Percentiles rank a stretch among this genome's conserved stretches.
These are phyloP conservation scores for Neurospora sublineolata DNA, from an alignment of 495 filamentous ascomycete species.

Conservation along the genomic window DNA sequence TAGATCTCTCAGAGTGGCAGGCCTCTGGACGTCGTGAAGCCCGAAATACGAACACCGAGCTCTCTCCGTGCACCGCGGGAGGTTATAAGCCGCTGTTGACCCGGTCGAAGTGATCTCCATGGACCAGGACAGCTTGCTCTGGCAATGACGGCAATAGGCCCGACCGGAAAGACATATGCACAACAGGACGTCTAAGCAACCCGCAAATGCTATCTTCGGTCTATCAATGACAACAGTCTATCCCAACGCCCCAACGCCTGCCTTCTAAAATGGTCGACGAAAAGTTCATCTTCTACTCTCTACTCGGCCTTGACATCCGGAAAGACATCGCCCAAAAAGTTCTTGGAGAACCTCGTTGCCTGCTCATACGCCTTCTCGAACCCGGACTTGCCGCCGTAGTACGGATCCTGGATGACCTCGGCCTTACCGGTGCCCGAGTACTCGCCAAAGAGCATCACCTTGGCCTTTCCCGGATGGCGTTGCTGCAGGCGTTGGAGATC, in stretches of 20 bases:
- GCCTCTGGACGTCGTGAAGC: not conserved
- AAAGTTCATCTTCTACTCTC: not conserved
- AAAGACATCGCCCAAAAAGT: conserved; percentile 50
- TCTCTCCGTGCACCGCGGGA: not conserved
- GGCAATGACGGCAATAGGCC: not conserved
- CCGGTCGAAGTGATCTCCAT: not conserved
- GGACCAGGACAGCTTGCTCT: not conserved
- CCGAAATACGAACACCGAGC: not conserved
- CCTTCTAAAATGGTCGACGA: not conserved
- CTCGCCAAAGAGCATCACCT: conserved; percentile 75
- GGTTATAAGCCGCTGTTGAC: not conserved
- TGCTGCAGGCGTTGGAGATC: conserved; percentile 52
- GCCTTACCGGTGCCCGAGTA: conserved; percentile 54
- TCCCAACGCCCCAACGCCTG: not conserved
- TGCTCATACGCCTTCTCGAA: conserved; percentile 85
- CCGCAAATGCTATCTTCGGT: conserved; percentile 2
- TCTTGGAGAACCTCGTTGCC: conserved; percentile 63
- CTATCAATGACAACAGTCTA: not conserved
- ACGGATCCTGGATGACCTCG: conserved; percentile 80
- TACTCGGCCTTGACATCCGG: conserved; percentile 22
- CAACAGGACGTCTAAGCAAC: not conserved
- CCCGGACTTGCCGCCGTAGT: conserved; percentile 73
- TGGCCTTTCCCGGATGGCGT: conserved; percentile 42
- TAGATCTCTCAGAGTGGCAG: not conserved
- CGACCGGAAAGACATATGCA: not conserved